Conservation (phyloP, 2,329 filamentous ascomycete species). For the Clonostachys rhizophaga region DNA sequence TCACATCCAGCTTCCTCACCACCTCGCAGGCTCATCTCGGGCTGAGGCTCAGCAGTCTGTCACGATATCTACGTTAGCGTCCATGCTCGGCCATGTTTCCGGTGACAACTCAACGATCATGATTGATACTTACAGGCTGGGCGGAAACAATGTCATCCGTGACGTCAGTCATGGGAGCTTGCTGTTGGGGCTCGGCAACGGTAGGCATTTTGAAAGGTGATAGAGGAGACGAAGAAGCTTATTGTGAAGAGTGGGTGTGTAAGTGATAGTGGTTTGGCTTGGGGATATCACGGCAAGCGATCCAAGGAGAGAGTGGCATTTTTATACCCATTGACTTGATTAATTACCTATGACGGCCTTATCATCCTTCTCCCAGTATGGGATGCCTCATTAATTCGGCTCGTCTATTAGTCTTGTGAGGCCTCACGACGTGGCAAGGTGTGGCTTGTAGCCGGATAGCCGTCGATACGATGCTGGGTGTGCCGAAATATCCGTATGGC, state of each 20-base stretch:
- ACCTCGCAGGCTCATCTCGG: slow-evolving; percentile 35
- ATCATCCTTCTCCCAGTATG: too few relatives aligned
- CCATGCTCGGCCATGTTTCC: too few relatives aligned
- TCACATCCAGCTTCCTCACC: slow-evolving; percentile 40
- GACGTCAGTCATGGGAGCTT: slow-evolving; percentile 35
- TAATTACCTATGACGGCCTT: too few relatives aligned
- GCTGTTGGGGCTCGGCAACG: slow-evolving; percentile 32
- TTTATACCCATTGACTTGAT: too few relatives aligned
- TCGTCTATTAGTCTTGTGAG: too few relatives aligned
- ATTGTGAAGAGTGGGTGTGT: not conserved
- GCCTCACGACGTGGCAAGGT: too few relatives aligned
- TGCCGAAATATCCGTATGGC: too few relatives aligned
- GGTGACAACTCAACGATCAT: not conserved
- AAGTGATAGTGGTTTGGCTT: not conserved
- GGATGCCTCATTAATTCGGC: too few relatives aligned
- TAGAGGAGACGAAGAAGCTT: not conserved
- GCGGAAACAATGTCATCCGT: slow-evolving; percentile 28
- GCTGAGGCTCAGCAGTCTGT: slow-evolving; percentile 31
- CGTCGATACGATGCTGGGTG: too few relatives aligned
- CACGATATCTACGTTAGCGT: not conserved
- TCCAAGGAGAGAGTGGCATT: not conserved
- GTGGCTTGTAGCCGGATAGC: too few relatives aligned
- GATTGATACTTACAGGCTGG: slow-evolving; percentile 30
- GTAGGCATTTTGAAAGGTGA: slow-evolving; percentile 25
- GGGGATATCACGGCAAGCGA: not conserved